Conservation (phyloP, 1,284 basidiomycete genomes). For the Tilletiopsis washingtonensis region DNA sequence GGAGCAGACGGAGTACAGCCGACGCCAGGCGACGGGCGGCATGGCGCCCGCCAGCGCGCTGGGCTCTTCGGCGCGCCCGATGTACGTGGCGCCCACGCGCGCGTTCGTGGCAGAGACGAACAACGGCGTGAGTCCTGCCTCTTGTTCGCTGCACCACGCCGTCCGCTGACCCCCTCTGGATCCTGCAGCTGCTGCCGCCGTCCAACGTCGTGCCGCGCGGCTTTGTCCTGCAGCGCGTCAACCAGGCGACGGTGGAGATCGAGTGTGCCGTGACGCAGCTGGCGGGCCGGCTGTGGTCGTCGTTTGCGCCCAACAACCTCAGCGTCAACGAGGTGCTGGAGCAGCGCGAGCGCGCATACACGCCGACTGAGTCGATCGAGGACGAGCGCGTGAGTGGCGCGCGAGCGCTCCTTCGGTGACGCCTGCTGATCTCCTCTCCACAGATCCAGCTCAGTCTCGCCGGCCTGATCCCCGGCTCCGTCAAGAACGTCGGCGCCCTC, state of each 20-base stretch:
- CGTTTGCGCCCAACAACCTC: neutral
- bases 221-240: slow-evolving; percentile 1
- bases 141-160: neutral
- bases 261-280: neutral
- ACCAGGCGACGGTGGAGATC: slow-evolving; percentile 1
- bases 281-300: slow-evolving; percentile 2
- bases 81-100: neutral
- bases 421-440: no score
- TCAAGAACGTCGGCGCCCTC: neutral
- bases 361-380: no score
- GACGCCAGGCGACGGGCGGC: neutral
- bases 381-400: no score
- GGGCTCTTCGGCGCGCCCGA: neutral
- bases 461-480: neutral
- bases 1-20: neutral
- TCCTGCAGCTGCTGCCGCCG: neutral
- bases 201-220: neutral
- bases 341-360: neutral
- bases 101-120: neutral
- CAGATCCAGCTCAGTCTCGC: neutral
- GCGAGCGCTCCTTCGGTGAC: no score
- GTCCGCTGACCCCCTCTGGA: neutral
- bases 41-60: neutral
- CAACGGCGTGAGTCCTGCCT: neutral
- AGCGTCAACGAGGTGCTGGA: neutral